A percentile compares a stretch with the other conserved stretches of the same genome.
phyloP scores from a whole-genome alignment of 2,329 filamentous ascomycete species.

The Colletotrichum camelliae region DNA sequence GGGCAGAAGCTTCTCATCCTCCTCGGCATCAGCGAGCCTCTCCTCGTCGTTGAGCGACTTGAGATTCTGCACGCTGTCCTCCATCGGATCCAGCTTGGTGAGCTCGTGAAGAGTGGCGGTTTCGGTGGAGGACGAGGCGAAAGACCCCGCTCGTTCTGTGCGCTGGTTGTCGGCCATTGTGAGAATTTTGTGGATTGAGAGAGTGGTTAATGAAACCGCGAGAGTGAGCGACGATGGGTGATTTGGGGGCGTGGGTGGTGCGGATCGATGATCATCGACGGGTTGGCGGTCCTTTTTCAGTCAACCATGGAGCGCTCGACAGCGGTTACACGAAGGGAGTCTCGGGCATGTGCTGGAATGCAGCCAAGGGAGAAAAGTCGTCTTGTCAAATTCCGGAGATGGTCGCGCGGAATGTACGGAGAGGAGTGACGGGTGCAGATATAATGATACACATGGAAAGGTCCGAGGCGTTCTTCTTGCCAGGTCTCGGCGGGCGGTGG shows the following conservation, averaged over 20 bases:
- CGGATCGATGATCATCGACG: background rate
- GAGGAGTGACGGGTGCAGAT: background rate
- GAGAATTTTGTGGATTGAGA: background rate
- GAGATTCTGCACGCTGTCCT: slow-evolving; percentile 35
- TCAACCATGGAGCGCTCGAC: background rate
- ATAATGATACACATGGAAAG: background rate
- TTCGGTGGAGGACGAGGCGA: slow-evolving; percentile 39
- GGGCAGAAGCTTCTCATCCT: slow-evolving; percentile 47
- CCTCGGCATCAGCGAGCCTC: slow-evolving; percentile 35
- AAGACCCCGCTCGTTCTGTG: slow-evolving; percentile 32
- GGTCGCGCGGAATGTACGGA: background rate
- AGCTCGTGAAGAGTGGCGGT: slow-evolving; percentile 36
- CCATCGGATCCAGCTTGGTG: slow-evolving; percentile 37
- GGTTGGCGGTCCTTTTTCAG: slow-evolving; percentile 14
- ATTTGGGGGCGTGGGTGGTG: background rate
- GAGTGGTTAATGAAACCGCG: background rate
- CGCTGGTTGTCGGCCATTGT: slow-evolving; percentile 30
- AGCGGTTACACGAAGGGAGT: slow-evolving; percentile 6
- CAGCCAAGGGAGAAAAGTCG: slow-evolving; percentile 6
- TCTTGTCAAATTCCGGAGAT: slow-evolving; percentile 2
- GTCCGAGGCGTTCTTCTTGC: slow-evolving; percentile 1
- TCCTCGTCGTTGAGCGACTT: slow-evolving; percentile 40
- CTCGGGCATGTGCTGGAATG: slow-evolving; percentile 4
- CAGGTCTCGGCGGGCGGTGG: slow-evolving; percentile 1
- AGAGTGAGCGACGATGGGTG: background rate